Percentiles rank a stretch among this genome's conserved stretches.
phyloP scores from a whole-genome alignment of 306 rosid species.

The Rubus idaeus region DNA sequence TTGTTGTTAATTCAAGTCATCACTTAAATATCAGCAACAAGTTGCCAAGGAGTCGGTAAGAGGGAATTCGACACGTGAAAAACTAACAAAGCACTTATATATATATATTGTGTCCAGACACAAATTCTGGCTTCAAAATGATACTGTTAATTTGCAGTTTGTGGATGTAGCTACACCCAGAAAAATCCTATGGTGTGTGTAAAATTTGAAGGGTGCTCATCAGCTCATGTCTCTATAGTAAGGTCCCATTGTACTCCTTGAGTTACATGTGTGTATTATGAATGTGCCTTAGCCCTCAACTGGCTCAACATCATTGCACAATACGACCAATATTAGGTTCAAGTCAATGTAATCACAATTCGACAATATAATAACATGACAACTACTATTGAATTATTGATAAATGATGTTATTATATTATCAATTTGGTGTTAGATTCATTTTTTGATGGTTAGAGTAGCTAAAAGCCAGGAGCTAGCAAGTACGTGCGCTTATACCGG shows the following conservation, averaged over 20 bases:
- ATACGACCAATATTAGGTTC: too few species aligned
- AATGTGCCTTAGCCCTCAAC: background rate
- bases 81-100: background rate
- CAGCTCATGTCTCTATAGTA: background rate
- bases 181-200: background rate
- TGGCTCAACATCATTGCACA: too few species aligned
- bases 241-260: background rate
- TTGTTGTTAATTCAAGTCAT: background rate
- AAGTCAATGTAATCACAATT: too few species aligned
- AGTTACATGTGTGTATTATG: background rate
- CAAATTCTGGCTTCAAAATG: background rate
- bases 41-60: conserved; percentile 9
- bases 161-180: background rate
- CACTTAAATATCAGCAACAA: background rate
- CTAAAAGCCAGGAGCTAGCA: too few species aligned
- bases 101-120: background rate
- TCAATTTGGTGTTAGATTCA: too few species aligned
- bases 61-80: background rate
- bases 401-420: too few species aligned
- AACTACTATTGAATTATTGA: too few species aligned
- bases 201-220: background rate
- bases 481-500: too few species aligned
- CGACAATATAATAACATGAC: too few species aligned
- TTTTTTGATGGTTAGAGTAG: too few species aligned
- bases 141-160: background rate